Evolutionary conservation across 495 filamentous ascomycete genomes (phyloP), one percentile per base, ranked within the genome.

Genomic region (Glonium stellatum): DNA sequence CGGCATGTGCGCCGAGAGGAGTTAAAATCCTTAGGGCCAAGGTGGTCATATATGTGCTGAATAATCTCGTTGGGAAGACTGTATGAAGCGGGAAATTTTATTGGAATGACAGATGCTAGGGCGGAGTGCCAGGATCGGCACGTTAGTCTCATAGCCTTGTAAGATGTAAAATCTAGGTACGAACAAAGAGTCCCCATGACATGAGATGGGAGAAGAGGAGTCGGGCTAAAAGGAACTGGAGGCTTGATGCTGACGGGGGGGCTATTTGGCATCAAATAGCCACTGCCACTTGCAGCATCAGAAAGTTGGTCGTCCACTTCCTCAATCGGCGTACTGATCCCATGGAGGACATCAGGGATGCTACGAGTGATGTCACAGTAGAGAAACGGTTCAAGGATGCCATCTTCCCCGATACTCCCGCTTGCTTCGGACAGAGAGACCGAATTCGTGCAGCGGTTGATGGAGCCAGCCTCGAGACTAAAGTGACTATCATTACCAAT

Each of bases 1-100:
- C 78, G 79, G 62, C 87, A 89, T 9, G 80, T 80, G 54, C 82
- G 79, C 49, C 87, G 77, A 12, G 86, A 84, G 61, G 82, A 77
- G 64, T 89, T 78, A 66, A 89, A 88, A 63, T 86, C 84, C 5
- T 73, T 57, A 0, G 87, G 84, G 11, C 71, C 69, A 5, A 88
- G 72, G 61, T 79, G 73, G 10, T 57, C 59, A 59, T 81, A 84
- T 4, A 89, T 82, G 4, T 81, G 74, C 42, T 85, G 77, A 0
- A 89, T 31, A 27, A 88, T 78, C 67, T 90, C 87, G 1, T 74
- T 70, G 1, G 87, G 87, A 8, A 85, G 63, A 23, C 52, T 54
- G 50, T 62, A 58, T 2, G 63, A 58, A 27, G 60, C 21, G 6
- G 69, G 64, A 44, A 42, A 37, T 37, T 72, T 71, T 70, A 73